These are phyloP conservation scores for Citrus maxima DNA, from an alignment of 345 rosid species.

Conservation along the genomic window DNA sequence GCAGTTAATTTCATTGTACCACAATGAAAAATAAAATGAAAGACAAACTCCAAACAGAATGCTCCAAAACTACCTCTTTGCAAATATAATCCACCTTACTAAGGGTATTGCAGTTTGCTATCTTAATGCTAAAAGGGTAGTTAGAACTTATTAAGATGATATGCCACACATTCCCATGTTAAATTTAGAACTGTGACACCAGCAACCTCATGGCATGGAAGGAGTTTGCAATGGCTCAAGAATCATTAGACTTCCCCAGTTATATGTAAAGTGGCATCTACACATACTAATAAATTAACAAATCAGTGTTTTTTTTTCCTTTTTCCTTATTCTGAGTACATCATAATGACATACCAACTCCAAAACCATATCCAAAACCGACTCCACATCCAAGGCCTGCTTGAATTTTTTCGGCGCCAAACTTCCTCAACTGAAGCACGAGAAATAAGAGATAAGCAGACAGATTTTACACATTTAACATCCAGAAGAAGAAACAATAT, in stretches of 20 bases:
- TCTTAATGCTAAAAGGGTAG: not conserved
- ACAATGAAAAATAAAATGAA: not conserved
- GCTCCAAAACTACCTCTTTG: not conserved
- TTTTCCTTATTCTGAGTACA: not conserved
- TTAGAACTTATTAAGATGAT: not conserved
- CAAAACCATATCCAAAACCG: constrained; percentile 81
- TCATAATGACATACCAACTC: constrained; percentile 48
- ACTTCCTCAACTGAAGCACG: constrained; percentile 43
- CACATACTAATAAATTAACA: not conserved
- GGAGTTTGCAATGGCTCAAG: constrained; percentile 3
- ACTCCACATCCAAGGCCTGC: constrained; percentile 77
- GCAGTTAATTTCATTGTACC: not conserved
- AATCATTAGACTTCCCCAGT: constrained; percentile 1
- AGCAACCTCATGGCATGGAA: not conserved
- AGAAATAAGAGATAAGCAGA: constrained; percentile 10
- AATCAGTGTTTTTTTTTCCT: not conserved
- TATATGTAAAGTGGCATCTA: not conserved
- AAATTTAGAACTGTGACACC: not conserved
- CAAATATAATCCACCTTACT: not conserved
- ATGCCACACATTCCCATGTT: not conserved
- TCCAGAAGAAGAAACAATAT: not conserved
- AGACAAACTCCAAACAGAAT: not conserved
- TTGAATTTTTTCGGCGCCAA: constrained; percentile 59
- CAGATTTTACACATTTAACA: not conserved
- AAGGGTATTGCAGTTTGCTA: not conserved